Percentiles rank a stretch among this genome's conserved stretches.
Evolutionary conservation across 345 rosid genomes (phyloP).

Genomic region (Citropsis articulata): DNA sequence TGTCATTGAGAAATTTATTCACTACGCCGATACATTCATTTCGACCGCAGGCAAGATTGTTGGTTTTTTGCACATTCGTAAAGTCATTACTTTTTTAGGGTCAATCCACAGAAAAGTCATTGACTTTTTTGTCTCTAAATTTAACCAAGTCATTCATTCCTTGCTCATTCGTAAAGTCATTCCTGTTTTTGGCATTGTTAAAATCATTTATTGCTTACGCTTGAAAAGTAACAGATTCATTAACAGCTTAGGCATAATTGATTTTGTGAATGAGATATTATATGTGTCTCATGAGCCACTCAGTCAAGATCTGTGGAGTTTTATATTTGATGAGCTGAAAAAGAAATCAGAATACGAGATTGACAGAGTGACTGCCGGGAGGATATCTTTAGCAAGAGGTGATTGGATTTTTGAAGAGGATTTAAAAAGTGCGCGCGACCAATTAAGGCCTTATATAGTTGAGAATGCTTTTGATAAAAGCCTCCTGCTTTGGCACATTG

Average conservation of each 20-base stretch:
- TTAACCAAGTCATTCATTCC: not conserved
- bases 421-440: not conserved
- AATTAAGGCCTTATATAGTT: constrained; percentile 35
- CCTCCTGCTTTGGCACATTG: constrained; percentile 56
- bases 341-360: not conserved
- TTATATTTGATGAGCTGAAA: not conserved
- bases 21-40: not conserved
- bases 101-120: not conserved
- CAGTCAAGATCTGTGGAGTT: not conserved
- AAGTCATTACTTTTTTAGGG: not conserved
- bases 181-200: not conserved
- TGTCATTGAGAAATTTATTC: not conserved
- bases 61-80: not conserved
- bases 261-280: not conserved
- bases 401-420: constrained; percentile 45
- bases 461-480: constrained; percentile 44
- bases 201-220: not conserved
- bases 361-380: constrained; percentile 5
- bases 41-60: not conserved
- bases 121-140: too few species aligned
- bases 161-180: not conserved
- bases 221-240: not conserved
- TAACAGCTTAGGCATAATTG: not conserved
- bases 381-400: constrained; percentile 48
- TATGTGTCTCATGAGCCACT: not conserved